Conservation (phyloP, 2,329 filamentous ascomycete species). For the Juglanconis sp. region DNA sequence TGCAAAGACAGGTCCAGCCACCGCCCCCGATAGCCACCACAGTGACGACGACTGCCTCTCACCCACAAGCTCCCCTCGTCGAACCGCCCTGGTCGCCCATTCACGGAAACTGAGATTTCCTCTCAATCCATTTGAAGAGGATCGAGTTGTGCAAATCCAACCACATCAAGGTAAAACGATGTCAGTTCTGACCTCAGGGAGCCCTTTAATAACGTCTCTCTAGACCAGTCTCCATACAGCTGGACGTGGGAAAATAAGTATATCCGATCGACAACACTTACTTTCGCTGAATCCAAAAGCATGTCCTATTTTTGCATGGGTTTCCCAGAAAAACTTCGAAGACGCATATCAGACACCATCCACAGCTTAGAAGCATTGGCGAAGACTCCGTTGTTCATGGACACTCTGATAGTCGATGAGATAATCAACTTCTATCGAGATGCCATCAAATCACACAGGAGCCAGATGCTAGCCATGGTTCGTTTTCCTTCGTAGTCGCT, state of each 20-base stretch:
- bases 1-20: neutral
- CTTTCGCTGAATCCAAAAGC: slow-evolving; percentile 9
- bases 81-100: neutral
- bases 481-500: neutral
- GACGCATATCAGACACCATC: slow-evolving; percentile 10
- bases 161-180: neutral
- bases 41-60: slow-evolving; percentile 9
- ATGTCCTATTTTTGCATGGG: slow-evolving; percentile 15
- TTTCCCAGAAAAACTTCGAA: slow-evolving; percentile 9
- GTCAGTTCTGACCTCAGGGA: too few relatives aligned
- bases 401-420: slow-evolving; percentile 18
- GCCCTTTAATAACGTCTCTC: too few relatives aligned
- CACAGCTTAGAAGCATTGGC: slow-evolving; percentile 13
- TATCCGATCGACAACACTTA: slow-evolving; percentile 9
- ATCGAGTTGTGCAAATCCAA: neutral
- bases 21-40: neutral
- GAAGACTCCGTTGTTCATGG: slow-evolving; percentile 16
- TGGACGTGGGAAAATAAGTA: slow-evolving; percentile 17
- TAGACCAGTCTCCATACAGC: slow-evolving; percentile 5
- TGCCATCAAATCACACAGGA: slow-evolving; percentile 14
- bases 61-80: slow-evolving; percentile 7
- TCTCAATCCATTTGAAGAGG: neutral
- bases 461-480: slow-evolving; percentile 15
- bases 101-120: neutral
- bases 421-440: slow-evolving; percentile 17